Percentiles rank a stretch among this genome's conserved stretches.
Evolutionary conservation across 2,329 filamentous ascomycete genomes (phyloP).

Genomic region (Cytospora mali): DNA sequence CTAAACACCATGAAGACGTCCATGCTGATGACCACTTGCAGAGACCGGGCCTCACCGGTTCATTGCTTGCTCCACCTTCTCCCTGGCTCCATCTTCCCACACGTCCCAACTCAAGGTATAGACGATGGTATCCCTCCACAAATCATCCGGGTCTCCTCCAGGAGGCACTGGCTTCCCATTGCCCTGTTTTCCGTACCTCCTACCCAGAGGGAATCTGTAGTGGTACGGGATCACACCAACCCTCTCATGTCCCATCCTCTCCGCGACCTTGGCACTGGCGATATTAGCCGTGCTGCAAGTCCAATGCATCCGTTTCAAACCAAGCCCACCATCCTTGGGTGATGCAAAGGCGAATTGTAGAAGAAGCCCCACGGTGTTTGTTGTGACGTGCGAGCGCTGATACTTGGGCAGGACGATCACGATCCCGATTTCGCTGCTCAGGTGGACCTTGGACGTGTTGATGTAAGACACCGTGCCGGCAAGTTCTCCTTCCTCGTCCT

Average conservation of each 20-base stretch:
- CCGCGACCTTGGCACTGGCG: constrained; percentile 35
- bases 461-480: constrained; percentile 37
- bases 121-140: constrained; percentile 35
- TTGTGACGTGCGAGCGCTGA: constrained; percentile 41
- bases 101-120: constrained; percentile 38
- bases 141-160: constrained; percentile 31
- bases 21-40: neutral
- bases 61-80: constrained; percentile 31
- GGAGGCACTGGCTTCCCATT: constrained; percentile 32
- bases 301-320: constrained; percentile 40
- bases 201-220: constrained; percentile 33
- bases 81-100: constrained; percentile 32
- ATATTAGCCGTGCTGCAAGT: constrained; percentile 34
- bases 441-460: constrained; percentile 29
- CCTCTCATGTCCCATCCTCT: constrained; percentile 39
- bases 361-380: constrained; percentile 39
- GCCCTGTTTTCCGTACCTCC: constrained; percentile 31
- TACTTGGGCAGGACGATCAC: constrained; percentile 40
- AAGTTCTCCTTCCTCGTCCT: constrained; percentile 36
- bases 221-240: constrained; percentile 40
- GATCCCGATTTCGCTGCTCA: constrained; percentile 38
- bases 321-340: constrained; percentile 30
- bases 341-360: constrained; percentile 35
- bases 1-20: neutral
- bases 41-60: neutral